Evolutionary conservation across 73 alveolate species (phyloP), one percentile per base, ranked within the genome.

Genomic region (Paraurostyla sp.): DNA sequence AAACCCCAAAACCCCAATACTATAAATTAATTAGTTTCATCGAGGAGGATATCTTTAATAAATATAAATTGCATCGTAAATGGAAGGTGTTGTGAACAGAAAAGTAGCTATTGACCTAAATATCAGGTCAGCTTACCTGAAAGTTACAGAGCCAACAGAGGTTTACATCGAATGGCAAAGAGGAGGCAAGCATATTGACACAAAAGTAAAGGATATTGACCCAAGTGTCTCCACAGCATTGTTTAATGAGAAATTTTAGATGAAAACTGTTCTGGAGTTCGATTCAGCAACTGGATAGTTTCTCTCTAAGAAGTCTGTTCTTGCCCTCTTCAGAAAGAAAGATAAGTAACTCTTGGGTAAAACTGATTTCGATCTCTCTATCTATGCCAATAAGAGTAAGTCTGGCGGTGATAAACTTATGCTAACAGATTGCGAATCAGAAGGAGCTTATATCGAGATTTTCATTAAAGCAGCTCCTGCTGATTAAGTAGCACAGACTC

Each of bases 231-330:
- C 41, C 56, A 65, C 22, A 0, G 82, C 82, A 32, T 18, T 40
- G 42, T 65, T 65, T 35, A 65, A 65, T 65, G 82, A 65, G 7
- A 65, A 65, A 40, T 65, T 65, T 22, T 58, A 65, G 82, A 65
- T 65, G 82, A 65, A 65, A 65, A 65, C 82, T 65, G 82, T 65
- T 65, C 82, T 65, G 33, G 82, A 65, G 41, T 65, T 65, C 38
- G 82, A 65, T 30, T 11, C 41, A 18, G 18, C 82, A 11, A 13
- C 82, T 6, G 41, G 41, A 38, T 30, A 7, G 25, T 65, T 65
- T 35, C 46, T 65, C 7, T 30, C 35, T 15, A 65, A 65, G 82
- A 32, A 65, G 13, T 65, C 82, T 38, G 82, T 65, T 0, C 58
- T 65, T 11, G 82, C 82, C 41, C 82, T 65, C 41, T 65, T 65